Conservation (phyloP, 2,329 filamentous ascomycete genomes). For the Neoascochyta sp. region DNA sequence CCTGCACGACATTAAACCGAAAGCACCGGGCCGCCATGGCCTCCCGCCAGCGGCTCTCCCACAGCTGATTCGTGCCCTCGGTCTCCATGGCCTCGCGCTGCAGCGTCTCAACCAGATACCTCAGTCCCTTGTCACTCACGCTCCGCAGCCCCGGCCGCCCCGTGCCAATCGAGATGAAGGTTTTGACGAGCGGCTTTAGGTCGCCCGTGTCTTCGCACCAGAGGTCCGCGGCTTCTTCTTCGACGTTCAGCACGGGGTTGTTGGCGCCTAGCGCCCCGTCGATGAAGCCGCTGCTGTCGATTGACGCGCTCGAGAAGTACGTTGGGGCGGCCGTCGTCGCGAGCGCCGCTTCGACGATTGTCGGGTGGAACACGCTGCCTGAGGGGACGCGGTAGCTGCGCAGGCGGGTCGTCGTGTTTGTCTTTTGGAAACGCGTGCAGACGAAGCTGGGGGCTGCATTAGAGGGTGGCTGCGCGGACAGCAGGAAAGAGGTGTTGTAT, state of each 20-base stretch:
- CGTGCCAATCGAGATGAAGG: constrained; percentile 11
- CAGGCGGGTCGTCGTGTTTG: constrained; percentile 26
- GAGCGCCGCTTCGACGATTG: constrained; percentile 26
- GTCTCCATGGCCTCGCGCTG: constrained; percentile 8
- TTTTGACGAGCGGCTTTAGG: constrained; percentile 8
- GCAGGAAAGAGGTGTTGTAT: too few relatives aligned
- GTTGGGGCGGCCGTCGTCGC: constrained; percentile 19
- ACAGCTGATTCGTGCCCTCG: constrained; percentile 5
- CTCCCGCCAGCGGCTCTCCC: constrained; percentile 3
- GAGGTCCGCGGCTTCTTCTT: constrained; percentile 28
- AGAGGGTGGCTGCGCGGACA: too few relatives aligned
- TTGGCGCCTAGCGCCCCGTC: constrained; percentile 42
- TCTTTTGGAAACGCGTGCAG: constrained; percentile 2
- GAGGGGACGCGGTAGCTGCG: constrained; percentile 22
- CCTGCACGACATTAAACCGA: constrained; percentile 15
- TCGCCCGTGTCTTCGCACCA: constrained; percentile 4
- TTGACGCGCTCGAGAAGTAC: constrained; percentile 33
- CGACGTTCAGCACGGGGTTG: constrained; percentile 44
- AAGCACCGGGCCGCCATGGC: constrained; percentile 5
- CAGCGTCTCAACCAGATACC: constrained; percentile 4
- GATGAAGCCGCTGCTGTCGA: constrained; percentile 38
- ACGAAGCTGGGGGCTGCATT: too few relatives aligned
- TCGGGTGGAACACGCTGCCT: constrained; percentile 9
- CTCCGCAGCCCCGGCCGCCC: constrained; percentile 4
- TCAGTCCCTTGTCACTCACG: constrained; percentile 6